phyloP scores from a whole-genome alignment of 164 flowering plant species.

The Umbellularia californica region DNA sequence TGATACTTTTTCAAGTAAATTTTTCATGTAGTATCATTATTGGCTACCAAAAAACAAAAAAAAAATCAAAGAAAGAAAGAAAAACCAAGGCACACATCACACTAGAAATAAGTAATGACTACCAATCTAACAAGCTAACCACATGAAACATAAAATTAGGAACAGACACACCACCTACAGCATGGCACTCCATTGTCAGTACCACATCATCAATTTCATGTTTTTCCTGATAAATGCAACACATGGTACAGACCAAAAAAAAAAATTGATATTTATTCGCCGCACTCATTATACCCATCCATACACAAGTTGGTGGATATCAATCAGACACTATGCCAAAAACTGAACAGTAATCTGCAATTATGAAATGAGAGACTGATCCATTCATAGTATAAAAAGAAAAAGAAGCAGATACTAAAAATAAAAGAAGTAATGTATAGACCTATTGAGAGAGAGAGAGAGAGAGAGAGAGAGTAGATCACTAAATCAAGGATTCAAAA shows the following conservation, averaged over 20 bases:
- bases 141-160: no score
- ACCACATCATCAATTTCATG: background rate
- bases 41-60: no score
- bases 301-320: background rate
- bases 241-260: background rate
- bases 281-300: background rate
- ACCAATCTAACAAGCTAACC: no score
- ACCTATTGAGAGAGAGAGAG: background rate
- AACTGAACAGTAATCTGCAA: background rate
- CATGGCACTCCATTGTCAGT: background rate
- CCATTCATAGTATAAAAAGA: no score
- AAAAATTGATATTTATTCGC: no score
- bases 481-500: no score
- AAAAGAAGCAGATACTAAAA: background rate
- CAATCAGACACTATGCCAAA: background rate
- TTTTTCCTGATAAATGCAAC: no score
- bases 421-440: background rate
- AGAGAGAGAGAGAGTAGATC: no score
- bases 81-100: background rate
- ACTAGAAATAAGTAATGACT: no score
- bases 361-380: no score
- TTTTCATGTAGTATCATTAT: background rate
- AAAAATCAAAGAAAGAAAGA: no score
- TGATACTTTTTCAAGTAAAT: background rate
- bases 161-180: background rate